Percentiles rank a stretch among this genome's conserved stretches.
Evolutionary conservation across 805 yeast genomes (phyloP).

Genomic region (Hanseniaspora guilliermondii): DNA sequence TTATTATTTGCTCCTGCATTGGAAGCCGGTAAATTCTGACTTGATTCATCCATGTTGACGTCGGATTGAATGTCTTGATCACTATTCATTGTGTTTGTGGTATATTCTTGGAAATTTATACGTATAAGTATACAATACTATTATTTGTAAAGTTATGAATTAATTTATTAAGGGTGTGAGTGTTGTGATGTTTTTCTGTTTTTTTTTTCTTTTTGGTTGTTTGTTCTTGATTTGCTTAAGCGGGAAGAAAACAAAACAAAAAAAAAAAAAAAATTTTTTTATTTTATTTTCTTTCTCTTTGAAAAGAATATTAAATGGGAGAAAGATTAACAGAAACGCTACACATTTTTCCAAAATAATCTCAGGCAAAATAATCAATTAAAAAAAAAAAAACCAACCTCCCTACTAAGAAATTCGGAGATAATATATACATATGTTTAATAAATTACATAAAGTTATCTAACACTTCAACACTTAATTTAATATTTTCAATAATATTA

Average conservation of each 20-base stretch:
- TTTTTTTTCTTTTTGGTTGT: no score
- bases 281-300: background rate
- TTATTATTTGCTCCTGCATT: conserved; percentile 25
- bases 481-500: conserved; percentile 5
- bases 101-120: no score
- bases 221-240: no score
- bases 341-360: background rate
- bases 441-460: conserved; percentile 1
- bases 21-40: background rate
- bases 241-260: no score
- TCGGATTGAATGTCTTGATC: background rate
- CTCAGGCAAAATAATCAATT: no score
- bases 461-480: conserved; percentile 8
- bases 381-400: no score
- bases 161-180: no score
- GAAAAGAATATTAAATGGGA: background rate
- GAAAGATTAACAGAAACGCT: background rate
- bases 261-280: no score
- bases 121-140: no score
- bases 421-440: background rate
- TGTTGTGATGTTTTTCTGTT: no score
- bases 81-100: background rate
- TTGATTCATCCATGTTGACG: conserved; percentile 21
- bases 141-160: no score
- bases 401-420: background rate